These are phyloP conservation scores for Gautieria morchelliformis DNA, from an alignment of 768 basidiomycete genomes.

Conservation along the genomic window DNA sequence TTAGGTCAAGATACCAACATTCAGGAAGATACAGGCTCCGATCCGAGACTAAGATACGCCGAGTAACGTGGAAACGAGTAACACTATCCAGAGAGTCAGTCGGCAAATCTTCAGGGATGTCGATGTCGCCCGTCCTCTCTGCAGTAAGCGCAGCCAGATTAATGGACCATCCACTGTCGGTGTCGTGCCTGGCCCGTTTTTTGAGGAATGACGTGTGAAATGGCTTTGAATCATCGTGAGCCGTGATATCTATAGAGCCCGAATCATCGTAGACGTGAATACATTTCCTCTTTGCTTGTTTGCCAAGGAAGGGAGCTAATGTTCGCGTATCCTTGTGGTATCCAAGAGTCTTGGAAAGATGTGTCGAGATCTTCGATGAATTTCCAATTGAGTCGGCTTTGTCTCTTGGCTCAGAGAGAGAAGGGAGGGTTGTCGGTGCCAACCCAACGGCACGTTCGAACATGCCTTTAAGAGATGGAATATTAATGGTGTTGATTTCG, in stretches of 20 bases:
- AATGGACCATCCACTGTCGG: not conserved
- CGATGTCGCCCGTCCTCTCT: not conserved
- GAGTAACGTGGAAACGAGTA: constrained; percentile 36
- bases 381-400: not conserved
- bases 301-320: constrained; percentile 41
- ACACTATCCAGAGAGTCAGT: not conserved
- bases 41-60: constrained; percentile 22
- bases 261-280: constrained; percentile 29
- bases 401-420: not conserved
- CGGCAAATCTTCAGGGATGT: not conserved
- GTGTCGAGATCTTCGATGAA: constrained; percentile 14
- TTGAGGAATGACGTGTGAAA: not conserved
- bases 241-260: constrained; percentile 25
- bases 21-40: constrained; percentile 34
- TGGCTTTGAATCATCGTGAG: constrained; percentile 8
- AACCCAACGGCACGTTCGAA: constrained; percentile 43
- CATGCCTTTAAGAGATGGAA: constrained; percentile 37
- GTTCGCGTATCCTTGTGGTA: constrained; percentile 42
- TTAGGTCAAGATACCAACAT: constrained; percentile 19
- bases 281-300: constrained; percentile 30
- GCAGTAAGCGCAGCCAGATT: not conserved
- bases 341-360: constrained; percentile 39
- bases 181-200: not conserved
- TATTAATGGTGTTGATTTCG: constrained; percentile 30
- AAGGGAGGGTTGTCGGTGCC: constrained; percentile 6